These are phyloP conservation scores for Alternaria novae-zelandiae DNA, from an alignment of 2,329 filamentous ascomycete species.

Conservation along the genomic window DNA sequence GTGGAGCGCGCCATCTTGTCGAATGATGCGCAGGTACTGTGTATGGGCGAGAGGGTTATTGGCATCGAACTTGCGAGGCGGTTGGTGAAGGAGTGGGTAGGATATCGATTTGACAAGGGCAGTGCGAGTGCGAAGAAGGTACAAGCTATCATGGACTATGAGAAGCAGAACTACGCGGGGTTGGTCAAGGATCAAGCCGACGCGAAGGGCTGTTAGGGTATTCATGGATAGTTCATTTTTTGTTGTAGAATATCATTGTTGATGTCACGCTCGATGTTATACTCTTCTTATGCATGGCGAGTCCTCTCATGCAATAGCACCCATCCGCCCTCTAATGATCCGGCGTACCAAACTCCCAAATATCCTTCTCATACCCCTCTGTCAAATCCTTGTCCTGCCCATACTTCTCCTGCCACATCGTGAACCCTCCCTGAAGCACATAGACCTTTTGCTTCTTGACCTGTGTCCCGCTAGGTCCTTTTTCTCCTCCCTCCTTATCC, in stretches of 20 bases:
- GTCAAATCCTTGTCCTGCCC: conserved; percentile 81
- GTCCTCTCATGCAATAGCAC: fast-evolving
- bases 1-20: conserved; percentile 81
- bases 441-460: conserved; percentile 70
- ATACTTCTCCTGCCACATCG: conserved; percentile 84
- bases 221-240: not conserved
- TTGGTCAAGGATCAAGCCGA: conserved; percentile 23
- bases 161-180: conserved; percentile 46
- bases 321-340: not conserved
- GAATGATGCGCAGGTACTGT: conserved; percentile 87
- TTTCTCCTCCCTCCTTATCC: conserved; percentile 21
- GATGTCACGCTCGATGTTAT: not conserved
- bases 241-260: not conserved
- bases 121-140: conserved; percentile 68
- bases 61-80: conserved; percentile 80
- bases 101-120: conserved; percentile 76
- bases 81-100: conserved; percentile 81
- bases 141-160: conserved; percentile 56
- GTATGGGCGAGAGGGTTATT: conserved; percentile 83
- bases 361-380: conserved; percentile 80
- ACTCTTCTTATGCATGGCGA: not conserved
- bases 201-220: not conserved
- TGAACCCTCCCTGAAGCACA: conserved; percentile 84
- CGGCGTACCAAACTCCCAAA: conserved; percentile 70
- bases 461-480: not conserved